phyloP scores from a whole-genome alignment of 2,329 filamentous ascomycete genomes.

The Pseudogymnoascus sp. region DNA sequence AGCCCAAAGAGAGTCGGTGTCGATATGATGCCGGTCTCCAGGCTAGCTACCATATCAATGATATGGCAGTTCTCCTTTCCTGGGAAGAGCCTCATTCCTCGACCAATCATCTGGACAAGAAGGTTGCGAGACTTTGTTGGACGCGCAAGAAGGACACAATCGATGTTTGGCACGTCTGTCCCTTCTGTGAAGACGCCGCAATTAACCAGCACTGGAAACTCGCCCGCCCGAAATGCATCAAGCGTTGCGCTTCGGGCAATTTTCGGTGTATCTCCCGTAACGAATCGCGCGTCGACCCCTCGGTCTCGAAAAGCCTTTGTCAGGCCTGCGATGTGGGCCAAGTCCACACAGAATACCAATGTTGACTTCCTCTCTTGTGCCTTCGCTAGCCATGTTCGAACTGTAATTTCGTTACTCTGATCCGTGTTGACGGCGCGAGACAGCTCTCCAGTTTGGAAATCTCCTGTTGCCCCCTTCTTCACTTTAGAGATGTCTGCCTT shows the following conservation, averaged over 20 bases:
- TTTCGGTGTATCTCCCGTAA: slow-evolving; percentile 75
- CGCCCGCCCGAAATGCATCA: slow-evolving; percentile 64
- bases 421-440: slow-evolving; percentile 77
- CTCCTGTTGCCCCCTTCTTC: slow-evolving; percentile 56
- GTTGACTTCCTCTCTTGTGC: slow-evolving; percentile 72
- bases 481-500: slow-evolving; percentile 72
- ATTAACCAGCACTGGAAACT: slow-evolving; percentile 85
- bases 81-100: slow-evolving; percentile 76
- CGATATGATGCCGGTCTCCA: slow-evolving; percentile 79
- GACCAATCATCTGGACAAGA: slow-evolving; percentile 94
- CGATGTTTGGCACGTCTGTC: slow-evolving; percentile 95
- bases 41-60: slow-evolving; percentile 88
- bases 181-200: slow-evolving; percentile 96
- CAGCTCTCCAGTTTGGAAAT: slow-evolving; percentile 73
- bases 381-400: slow-evolving; percentile 78
- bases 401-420: slow-evolving; percentile 73
- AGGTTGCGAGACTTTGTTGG: slow-evolving; percentile 91
- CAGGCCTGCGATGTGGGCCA: slow-evolving; percentile 70
- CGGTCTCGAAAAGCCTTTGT: slow-evolving; percentile 68
- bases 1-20: slow-evolving; percentile 90
- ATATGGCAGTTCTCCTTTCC: slow-evolving; percentile 86
- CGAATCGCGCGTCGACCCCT: slow-evolving; percentile 75
- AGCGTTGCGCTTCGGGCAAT: slow-evolving; percentile 62
- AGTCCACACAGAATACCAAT: slow-evolving; percentile 87
- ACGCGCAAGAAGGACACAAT: slow-evolving; percentile 80